Evolutionary conservation across 2,329 filamentous ascomycete genomes (phyloP).

Genomic region (Aspergillus pseudonomiae): DNA sequence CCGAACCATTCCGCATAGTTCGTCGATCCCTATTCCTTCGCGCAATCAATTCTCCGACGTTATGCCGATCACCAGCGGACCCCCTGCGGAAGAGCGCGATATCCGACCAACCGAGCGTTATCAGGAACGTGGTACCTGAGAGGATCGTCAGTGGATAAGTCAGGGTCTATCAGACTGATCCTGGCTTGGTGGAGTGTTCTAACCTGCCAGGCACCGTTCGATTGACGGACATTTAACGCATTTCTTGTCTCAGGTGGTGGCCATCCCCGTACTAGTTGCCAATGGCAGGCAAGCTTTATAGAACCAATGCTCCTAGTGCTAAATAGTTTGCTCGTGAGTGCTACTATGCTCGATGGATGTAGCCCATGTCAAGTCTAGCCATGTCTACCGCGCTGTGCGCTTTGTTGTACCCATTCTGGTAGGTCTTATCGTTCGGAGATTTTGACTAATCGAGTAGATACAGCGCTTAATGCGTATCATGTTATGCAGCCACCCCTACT

Average conservation of each 20-base stretch:
- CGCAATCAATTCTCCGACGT: background rate
- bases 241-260: background rate
- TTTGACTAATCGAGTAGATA: background rate
- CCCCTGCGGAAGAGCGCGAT: background rate
- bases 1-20: background rate
- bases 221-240: background rate
- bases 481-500: background rate
- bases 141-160: background rate
- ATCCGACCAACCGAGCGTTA: background rate
- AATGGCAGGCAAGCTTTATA: background rate
- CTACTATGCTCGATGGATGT: background rate
- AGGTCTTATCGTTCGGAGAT: background rate
- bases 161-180: no score
- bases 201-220: background rate
- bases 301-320: background rate
- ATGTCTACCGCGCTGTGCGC: background rate
- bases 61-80: background rate
- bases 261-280: background rate
- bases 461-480: background rate
- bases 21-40: slow-evolving; percentile 1
- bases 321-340: background rate
- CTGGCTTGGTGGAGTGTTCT: no score
- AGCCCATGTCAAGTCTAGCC: background rate
- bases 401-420: background rate
- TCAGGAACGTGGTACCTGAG: background rate